A percentile compares a stretch with the other conserved stretches of the same genome.
phyloP scores from a whole-genome alignment of 345 rosid genomes.

The Barbarea vulgaris region DNA sequence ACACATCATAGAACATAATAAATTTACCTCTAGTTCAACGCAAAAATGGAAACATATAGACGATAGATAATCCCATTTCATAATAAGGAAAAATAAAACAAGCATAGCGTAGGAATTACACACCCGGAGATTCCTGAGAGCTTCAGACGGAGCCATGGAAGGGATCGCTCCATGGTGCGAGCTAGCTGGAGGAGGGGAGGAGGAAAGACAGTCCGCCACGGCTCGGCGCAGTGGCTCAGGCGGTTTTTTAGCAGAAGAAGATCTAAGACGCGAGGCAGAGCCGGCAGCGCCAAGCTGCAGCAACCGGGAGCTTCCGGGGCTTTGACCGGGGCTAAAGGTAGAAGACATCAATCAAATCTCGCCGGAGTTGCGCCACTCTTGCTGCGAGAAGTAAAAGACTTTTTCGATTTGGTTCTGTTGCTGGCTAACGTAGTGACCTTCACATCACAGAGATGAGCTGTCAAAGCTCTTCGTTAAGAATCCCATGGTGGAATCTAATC shows the following conservation, averaged over 20 bases:
- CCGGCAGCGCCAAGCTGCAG: slow-evolving; percentile 53
- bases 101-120: slow-evolving; percentile 36
- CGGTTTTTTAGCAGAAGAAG: slow-evolving; percentile 76
- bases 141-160: slow-evolving; percentile 61
- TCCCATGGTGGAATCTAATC: slow-evolving; percentile 36
- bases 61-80: slow-evolving; percentile 10
- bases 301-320: slow-evolving; percentile 69
- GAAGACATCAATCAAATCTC: slow-evolving; percentile 44
- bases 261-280: slow-evolving; percentile 77
- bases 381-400: slow-evolving; percentile 30
- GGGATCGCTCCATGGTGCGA: slow-evolving; percentile 64
- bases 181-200: slow-evolving; percentile 51
- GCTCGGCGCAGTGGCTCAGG: slow-evolving; percentile 98
- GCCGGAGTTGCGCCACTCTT: slow-evolving; percentile 38
- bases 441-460: slow-evolving; percentile 41
- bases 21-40: background rate
- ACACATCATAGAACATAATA: slow-evolving; percentile 20
- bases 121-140: slow-evolving; percentile 95
- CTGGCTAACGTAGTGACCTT: slow-evolving; percentile 40
- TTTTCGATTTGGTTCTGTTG: slow-evolving; percentile 33
- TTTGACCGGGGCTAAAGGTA: slow-evolving; percentile 63
- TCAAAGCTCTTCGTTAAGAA: slow-evolving; percentile 36
- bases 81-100: background rate
- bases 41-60: slow-evolving; percentile 47
- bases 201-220: slow-evolving; percentile 82